Evolutionary conservation across 2,329 filamentous ascomycete genomes (phyloP).

Genomic region (Talaromyces rugulosus): DNA sequence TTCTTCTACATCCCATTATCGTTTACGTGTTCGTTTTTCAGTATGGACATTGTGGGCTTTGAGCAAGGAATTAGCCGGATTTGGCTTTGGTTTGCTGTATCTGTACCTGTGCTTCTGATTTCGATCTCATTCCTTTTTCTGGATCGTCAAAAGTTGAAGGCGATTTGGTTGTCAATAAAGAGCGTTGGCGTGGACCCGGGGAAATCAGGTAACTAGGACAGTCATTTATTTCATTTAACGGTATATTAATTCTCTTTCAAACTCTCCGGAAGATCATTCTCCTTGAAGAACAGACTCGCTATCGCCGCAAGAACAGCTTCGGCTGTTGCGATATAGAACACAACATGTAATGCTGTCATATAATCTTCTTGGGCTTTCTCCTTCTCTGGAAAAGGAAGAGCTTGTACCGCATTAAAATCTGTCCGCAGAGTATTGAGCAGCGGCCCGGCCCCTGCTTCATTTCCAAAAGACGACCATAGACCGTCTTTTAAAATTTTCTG

Average conservation of each 20-base stretch:
- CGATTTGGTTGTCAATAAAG: background rate
- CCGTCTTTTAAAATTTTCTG: conserved; percentile 69
- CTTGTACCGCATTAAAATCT: conserved; percentile 64
- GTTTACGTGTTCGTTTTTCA: background rate
- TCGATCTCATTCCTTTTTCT: conserved; percentile 16
- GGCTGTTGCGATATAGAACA: conserved; percentile 48
- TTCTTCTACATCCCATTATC: background rate
- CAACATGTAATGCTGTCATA: conserved; percentile 69
- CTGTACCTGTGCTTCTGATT: background rate
- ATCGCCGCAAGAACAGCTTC: background rate
- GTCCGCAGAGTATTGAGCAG: conserved; percentile 68
- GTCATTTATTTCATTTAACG: conserved; percentile 40
- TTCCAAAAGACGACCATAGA: conserved; percentile 65
- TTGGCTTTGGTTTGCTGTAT: conserved; percentile 2
- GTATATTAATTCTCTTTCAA: conserved; percentile 13
- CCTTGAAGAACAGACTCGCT: background rate
- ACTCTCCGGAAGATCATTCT: background rate
- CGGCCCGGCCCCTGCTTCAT: conserved; percentile 62
- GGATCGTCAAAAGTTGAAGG: background rate
- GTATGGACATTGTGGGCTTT: conserved; percentile 2
- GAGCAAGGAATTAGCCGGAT: background rate
- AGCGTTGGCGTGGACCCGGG: background rate
- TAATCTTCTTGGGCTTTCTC: conserved; percentile 67
- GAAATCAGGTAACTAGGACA: background rate
- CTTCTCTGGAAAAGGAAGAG: conserved; percentile 65